phyloP scores from a whole-genome alignment of 164 flowering plant genomes.

The Aristolochia fimbriata region DNA sequence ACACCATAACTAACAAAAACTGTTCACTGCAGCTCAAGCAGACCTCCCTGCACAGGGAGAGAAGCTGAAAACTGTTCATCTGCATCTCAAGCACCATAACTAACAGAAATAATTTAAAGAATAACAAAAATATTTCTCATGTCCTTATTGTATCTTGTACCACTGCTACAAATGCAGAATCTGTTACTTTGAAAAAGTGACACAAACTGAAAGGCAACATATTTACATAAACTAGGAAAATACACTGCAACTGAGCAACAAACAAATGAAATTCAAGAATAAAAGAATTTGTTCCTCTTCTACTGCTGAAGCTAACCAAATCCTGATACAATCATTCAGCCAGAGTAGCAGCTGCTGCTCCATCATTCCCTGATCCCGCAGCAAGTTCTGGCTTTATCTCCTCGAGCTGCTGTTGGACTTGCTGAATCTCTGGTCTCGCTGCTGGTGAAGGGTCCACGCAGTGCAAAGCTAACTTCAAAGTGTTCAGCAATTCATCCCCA shows the following conservation, averaged over 20 bases:
- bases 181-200: too few species aligned
- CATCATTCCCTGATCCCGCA: constrained; percentile 24
- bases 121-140: too few species aligned
- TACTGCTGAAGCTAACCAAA: background rate
- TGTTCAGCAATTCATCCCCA: constrained; percentile 76
- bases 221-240: background rate
- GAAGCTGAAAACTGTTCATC: too few species aligned
- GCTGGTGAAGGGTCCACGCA: constrained; percentile 82
- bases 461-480: constrained; percentile 75
- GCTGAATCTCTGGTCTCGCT: constrained; percentile 63
- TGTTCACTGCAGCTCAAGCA: too few species aligned
- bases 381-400: constrained; percentile 61
- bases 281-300: background rate
- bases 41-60: too few species aligned
- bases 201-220: background rate
- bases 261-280: constrained; percentile 1
- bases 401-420: constrained; percentile 69
- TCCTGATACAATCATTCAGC: background rate
- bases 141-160: too few species aligned
- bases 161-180: too few species aligned
- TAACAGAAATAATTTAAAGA: too few species aligned
- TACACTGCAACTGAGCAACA: background rate
- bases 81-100: too few species aligned
- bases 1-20: too few species aligned
- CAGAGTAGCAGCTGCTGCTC: background rate